These are phyloP conservation scores for Russula sp. DNA, from an alignment of 768 basidiomycete species.

Conservation along the genomic window DNA sequence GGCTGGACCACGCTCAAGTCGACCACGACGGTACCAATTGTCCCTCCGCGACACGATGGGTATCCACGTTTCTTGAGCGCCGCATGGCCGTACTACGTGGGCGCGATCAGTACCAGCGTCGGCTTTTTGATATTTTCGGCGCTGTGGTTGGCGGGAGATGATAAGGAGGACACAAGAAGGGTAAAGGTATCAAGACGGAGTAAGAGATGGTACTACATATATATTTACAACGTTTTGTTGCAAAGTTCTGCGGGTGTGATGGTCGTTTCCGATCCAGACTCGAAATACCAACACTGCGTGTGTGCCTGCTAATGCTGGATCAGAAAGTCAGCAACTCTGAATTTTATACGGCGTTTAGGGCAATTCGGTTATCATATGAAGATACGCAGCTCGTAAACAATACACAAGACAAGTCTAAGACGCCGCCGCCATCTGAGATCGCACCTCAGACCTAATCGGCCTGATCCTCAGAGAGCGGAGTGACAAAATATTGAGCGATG, in stretches of 20 bases:
- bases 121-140: conserved; percentile 85
- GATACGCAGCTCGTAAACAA: no score
- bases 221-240: not conserved
- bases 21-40: conserved; percentile 76
- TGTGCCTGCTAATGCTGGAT: no score
- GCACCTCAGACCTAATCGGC: no score
- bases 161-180: conserved; percentile 61
- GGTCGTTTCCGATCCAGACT: not conserved
- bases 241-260: not conserved
- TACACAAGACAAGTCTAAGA: no score
- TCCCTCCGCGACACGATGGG: conserved; percentile 91
- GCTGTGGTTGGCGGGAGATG: conserved; percentile 84
- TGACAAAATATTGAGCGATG: no score
- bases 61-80: conserved; percentile 94
- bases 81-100: conserved; percentile 93
- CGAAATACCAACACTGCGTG: not conserved
- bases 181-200: conserved; percentile 39
- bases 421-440: no score
- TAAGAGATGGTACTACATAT: conserved; percentile 14
- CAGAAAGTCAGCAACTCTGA: no score
- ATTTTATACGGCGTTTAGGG: no score
- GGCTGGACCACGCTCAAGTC: conserved; percentile 77
- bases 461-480: no score
- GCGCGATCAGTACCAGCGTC: conserved; percentile 83
- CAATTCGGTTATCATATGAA: no score